Percentiles rank a stretch among this genome's conserved stretches.
These are phyloP conservation scores for Pontederia crassipes DNA, from an alignment of 176 grass and related monocot genomes.

Conservation along the genomic window DNA sequence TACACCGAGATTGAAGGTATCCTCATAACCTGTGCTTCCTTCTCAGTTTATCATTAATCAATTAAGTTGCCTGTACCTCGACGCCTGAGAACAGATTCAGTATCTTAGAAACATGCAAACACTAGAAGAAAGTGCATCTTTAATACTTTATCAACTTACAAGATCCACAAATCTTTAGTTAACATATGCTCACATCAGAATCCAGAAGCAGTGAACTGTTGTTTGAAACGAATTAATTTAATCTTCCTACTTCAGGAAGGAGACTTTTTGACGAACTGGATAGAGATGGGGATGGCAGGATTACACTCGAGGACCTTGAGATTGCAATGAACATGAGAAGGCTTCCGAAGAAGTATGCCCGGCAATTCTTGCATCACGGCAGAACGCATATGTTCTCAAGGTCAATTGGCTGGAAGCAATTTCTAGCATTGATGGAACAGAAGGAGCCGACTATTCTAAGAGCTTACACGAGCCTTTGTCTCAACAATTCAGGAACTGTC, in stretches of 20 bases:
- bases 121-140: no score
- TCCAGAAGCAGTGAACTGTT: no score
- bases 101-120: no score
- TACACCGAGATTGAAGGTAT: constrained; percentile 83
- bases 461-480: constrained; percentile 82
- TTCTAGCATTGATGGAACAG: constrained; percentile 95
- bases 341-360: constrained; percentile 65
- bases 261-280: constrained; percentile 92
- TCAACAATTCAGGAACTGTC: constrained; percentile 93
- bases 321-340: constrained; percentile 81
- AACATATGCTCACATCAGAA: no score
- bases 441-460: constrained; percentile 87
- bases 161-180: no score
- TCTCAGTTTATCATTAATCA: no score
- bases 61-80: no score
- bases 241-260: constrained; percentile 50
- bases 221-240: not conserved
- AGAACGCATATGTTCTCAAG: constrained; percentile 83
- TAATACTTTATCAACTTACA: no score
- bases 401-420: constrained; percentile 95
- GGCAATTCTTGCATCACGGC: constrained; percentile 54
- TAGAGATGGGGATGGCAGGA: constrained; percentile 79
- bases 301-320: constrained; percentile 91
- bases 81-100: no score
- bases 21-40: not conserved